Base-by-base conservation (phyloP, 2,329 filamentous ascomycete genomes). In the Chaetomium olivaceum region DNA sequence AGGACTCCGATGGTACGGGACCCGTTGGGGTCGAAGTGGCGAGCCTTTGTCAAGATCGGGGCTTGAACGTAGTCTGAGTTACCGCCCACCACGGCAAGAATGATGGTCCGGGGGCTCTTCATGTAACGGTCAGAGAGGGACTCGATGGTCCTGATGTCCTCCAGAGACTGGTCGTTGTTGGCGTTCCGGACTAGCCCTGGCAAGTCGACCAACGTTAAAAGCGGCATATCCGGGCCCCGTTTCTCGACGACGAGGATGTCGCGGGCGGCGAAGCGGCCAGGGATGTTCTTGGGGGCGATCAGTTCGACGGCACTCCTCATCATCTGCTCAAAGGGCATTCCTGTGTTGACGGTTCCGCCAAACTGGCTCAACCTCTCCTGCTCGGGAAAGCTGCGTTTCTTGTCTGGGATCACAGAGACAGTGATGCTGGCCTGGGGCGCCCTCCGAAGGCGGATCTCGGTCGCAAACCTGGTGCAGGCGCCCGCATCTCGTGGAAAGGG, bases 381-480 rank as follows among this genome's bases (percentile, higher is more conserved):
- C 1, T 86, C 83, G 29, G 77, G 76, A 64, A 79, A 77, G 3
- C 78, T 76, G 2, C 83, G 77, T 50, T 75, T 76, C 70, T 80
- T 81, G 74, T 85, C 83, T 6, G 85, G 84, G 19, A 85, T 85
- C 70, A 87, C 85, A 61, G 82, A 82, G 36, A 87, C 80, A 4
- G 76, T 81, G 62, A 86, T 75, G 46, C 69, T 79, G 0, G 78
- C 69, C 69, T 82, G 76, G 71, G 80, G 75, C 29, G 82, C 73
- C 70, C 82, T 73, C 68, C 85, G 80, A n/a, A 87, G 76, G 4
- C 85, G 77, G 63, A 88, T 82, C 71, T 88, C 85, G 29, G 85
- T 87, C 4, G 85, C 82, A 66, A 87, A 89, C 21, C 86, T 79
- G 0, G 87, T 89, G 70, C 87, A 89, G 1, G 87, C 80, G 56